Percentiles rank a stretch among this genome's conserved stretches.
These are phyloP conservation scores for Furcasterigmium furcatum DNA, from an alignment of 2,329 filamentous ascomycete genomes.

Conservation along the genomic window DNA sequence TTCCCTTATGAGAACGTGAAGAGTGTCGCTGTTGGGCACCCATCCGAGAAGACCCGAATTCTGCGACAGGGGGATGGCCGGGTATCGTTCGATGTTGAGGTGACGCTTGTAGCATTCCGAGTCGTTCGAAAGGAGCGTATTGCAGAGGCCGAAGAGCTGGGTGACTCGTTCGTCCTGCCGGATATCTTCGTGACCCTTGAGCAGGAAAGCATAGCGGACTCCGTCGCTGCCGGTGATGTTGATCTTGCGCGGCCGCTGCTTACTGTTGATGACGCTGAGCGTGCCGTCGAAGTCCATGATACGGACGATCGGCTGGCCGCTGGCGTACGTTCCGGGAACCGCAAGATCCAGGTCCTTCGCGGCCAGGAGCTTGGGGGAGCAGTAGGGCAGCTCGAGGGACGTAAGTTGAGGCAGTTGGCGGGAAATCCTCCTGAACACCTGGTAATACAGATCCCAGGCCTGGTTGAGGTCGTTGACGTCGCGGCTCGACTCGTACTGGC, in stretches of 20 bases:
- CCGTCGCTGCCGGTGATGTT: constrained; percentile 88
- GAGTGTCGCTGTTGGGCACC: constrained; percentile 95
- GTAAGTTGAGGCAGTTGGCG: constrained; percentile 91
- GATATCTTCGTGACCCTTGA: constrained; percentile 99
- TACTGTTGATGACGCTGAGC: constrained; percentile 90
- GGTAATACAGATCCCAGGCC: constrained; percentile 98
- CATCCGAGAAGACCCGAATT: constrained; percentile 93
- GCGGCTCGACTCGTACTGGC: constrained; percentile 81
- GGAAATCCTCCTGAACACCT: constrained; percentile 93
- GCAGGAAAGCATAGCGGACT: constrained; percentile 77
- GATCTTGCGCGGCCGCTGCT: constrained; percentile 90
- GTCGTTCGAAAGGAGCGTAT: constrained; percentile 90
- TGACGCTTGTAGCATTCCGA: constrained; percentile 97
- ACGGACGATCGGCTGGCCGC: constrained; percentile 70
- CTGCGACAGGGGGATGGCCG: constrained; percentile 94
- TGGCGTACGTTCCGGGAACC: constrained; percentile 92
- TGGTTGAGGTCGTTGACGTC: constrained; percentile 95
- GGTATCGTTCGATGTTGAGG: constrained; percentile 92
- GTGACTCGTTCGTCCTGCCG: constrained; percentile 98
- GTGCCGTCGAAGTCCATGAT: constrained; percentile 90
- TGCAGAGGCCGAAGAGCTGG: constrained; percentile 97
- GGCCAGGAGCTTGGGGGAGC: constrained; percentile 87
- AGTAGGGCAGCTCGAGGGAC: constrained; percentile 90
- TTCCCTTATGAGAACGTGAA: constrained; percentile 94
- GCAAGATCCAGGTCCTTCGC: constrained; percentile 85